Evolutionary conservation across 495 filamentous ascomycete genomes (phyloP).

Genomic region (Astrothelium subdiscretum): DNA sequence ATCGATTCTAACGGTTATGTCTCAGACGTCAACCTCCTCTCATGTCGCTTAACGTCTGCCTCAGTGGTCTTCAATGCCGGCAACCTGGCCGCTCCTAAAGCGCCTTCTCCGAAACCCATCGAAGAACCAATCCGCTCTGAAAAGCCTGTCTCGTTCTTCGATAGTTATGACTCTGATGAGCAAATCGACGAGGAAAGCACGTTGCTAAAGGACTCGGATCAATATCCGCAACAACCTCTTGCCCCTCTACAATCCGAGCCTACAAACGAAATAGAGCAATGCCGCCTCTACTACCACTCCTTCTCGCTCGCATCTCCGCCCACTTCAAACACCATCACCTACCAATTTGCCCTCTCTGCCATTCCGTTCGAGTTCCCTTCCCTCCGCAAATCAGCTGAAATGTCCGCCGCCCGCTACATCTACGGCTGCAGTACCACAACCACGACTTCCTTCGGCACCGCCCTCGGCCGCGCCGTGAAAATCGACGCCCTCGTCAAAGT

Average conservation of each 20-base stretch:
- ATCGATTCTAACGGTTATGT: constrained; percentile 12
- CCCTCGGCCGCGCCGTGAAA: constrained; percentile 44
- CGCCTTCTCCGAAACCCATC: constrained; percentile 15
- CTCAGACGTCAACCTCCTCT: constrained; percentile 43
- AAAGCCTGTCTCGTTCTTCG: constrained; percentile 25
- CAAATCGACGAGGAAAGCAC: constrained; percentile 10
- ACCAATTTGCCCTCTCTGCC: constrained; percentile 50
- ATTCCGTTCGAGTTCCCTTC: constrained; percentile 56
- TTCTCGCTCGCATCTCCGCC: constrained; percentile 32
- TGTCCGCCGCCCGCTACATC: constrained; percentile 42
- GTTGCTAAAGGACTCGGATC: constrained; percentile 7
- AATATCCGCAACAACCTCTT: neutral
- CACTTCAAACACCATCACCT: constrained; percentile 28
- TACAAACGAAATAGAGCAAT: constrained; percentile 42
- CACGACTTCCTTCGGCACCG: constrained; percentile 35
- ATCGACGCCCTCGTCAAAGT: constrained; percentile 51
- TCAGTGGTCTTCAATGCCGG: constrained; percentile 48
- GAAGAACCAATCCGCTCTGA: constrained; percentile 10
- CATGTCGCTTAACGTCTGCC: constrained; percentile 49
- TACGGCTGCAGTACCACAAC: constrained; percentile 44
- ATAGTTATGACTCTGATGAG: constrained; percentile 21
- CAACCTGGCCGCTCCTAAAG: constrained; percentile 37
- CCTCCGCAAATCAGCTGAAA: constrained; percentile 37
- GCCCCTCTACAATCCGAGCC: neutral
- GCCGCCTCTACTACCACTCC: constrained; percentile 53